phyloP scores from a whole-genome alignment of 2,329 filamentous ascomycete genomes.

The Lecanoromycetidae sp. region DNA sequence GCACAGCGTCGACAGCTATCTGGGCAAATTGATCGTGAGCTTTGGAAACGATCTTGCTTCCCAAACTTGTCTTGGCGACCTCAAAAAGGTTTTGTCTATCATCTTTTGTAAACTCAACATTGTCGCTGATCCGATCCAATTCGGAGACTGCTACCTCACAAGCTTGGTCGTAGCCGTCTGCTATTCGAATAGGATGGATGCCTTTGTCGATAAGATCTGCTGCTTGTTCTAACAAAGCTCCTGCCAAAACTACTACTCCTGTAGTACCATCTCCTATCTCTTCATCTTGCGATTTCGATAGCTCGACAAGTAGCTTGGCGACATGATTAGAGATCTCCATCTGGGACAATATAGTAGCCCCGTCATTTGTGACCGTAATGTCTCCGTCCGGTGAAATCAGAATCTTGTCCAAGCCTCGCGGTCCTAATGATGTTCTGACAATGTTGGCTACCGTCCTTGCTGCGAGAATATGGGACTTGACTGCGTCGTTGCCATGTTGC shows the following conservation, averaged over 20 bases:
- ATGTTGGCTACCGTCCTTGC: conserved; percentile 94
- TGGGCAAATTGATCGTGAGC: conserved; percentile 96
- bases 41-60: conserved; percentile 98
- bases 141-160: conserved; percentile 93
- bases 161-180: conserved; percentile 93
- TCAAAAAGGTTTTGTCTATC: conserved; percentile 79
- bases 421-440: conserved; percentile 88
- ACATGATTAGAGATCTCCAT: conserved; percentile 99
- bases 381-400: conserved; percentile 97
- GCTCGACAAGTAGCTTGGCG: conserved; percentile 88
- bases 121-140: conserved; percentile 85
- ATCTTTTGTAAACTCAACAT: conserved; percentile 69
- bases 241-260: conserved; percentile 90
- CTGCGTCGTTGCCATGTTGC: conserved; percentile 89
- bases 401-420: conserved; percentile 95
- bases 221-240: conserved; percentile 88
- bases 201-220: conserved; percentile 98
- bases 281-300: conserved; percentile 97
- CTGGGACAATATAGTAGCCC: conserved; percentile 90
- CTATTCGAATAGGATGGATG: conserved; percentile 96
- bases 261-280: conserved; percentile 98
- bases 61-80: conserved; percentile 89
- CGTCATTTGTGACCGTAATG: conserved; percentile 98
- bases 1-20: conserved; percentile 91
- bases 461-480: conserved; percentile 96